Base-by-base conservation (phyloP, 1,139 yeast species). In the Diutina sp. region DNA sequence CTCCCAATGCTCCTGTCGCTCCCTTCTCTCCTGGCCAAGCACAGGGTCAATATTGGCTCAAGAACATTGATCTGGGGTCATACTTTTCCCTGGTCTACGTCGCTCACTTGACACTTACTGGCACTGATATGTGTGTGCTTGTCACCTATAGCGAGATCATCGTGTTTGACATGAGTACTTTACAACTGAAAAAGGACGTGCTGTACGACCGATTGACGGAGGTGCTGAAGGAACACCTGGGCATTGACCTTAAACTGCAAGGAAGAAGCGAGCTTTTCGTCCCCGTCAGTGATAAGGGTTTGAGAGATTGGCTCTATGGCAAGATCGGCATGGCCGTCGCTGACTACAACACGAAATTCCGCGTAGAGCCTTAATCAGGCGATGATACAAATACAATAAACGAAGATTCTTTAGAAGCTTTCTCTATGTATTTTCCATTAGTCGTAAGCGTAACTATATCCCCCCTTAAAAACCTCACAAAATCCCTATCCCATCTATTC, bases 31-130 rank as follows among this genome's bases (percentile, higher is more conserved):
- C 82, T 61, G 75, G 95, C 57, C 97, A 90, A 62, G 87, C 98
- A 0, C 95, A 90, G 62, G 99, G 99, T 4, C 97, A 93, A 67
- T 88, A 78, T 64, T 90, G 98, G 95, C 76, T 93, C 60, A 90
- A 89, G 69, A 77, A 83, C 9, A 81, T 89, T 35, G 87, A 87
- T 66, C 95, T 95, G 55, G 98, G 97, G 1, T 72, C 79, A 54
- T 89, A 74, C 65, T 79, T 82, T 61, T 75, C 77, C 58, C 97
- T 93, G 64, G 74, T 75, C 44, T 95, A 93, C 65, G 73, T 93
- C 59, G 96, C 97, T 0, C 99, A 95, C 68, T 80, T 88, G 61
- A 79, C 88, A 16, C 72, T 91, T 56, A 85, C 93, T 0, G 96
- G 95, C 6, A 86, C 84, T 59, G 95, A 88, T 59, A 78, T 81